phyloP scores from a whole-genome alignment of 306 rosid genomes.

The Corylus avellana region DNA sequence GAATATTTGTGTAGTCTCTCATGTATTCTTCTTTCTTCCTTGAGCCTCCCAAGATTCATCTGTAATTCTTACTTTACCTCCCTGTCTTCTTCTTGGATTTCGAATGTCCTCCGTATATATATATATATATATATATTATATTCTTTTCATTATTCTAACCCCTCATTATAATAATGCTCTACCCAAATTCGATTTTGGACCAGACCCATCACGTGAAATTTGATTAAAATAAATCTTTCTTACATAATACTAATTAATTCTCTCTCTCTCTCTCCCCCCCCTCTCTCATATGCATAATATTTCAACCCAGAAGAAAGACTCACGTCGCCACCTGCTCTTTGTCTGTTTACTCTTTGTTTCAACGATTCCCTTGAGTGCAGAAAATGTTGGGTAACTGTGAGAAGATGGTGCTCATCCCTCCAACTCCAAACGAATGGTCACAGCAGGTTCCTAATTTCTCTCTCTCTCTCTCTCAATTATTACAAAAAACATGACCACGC shows the following conservation, averaged over 20 bases:
- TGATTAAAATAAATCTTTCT: not conserved
- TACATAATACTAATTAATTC: not conserved
- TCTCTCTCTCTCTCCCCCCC: not conserved
- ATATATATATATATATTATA: not conserved
- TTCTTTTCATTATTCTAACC: constrained; percentile 43
- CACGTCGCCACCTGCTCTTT: constrained; percentile 66
- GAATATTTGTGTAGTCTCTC: constrained; percentile 4
- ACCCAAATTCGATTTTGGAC: constrained; percentile 41
- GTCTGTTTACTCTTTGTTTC: constrained; percentile 69
- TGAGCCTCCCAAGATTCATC: constrained; percentile 68
- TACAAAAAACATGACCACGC: constrained; percentile 62
- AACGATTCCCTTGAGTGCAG: constrained; percentile 49
- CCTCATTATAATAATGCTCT: constrained; percentile 26
- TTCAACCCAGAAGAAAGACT: constrained; percentile 41
- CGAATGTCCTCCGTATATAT: constrained; percentile 39
- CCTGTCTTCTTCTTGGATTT: constrained; percentile 59
- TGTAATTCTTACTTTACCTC: constrained; percentile 40
- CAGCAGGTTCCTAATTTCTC: constrained; percentile 58
- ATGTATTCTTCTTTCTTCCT: constrained; percentile 30
- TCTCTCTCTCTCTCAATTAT: constrained; percentile 64
- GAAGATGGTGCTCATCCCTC: constrained; percentile 55
- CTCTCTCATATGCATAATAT: constrained; percentile 20
- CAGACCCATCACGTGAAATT: constrained; percentile 80
- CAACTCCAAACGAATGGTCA: constrained; percentile 70
- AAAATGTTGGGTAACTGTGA: constrained; percentile 64